Evolutionary conservation across 129 eudicot genomes (phyloP).

Genomic region (Glebionis coronaria): DNA sequence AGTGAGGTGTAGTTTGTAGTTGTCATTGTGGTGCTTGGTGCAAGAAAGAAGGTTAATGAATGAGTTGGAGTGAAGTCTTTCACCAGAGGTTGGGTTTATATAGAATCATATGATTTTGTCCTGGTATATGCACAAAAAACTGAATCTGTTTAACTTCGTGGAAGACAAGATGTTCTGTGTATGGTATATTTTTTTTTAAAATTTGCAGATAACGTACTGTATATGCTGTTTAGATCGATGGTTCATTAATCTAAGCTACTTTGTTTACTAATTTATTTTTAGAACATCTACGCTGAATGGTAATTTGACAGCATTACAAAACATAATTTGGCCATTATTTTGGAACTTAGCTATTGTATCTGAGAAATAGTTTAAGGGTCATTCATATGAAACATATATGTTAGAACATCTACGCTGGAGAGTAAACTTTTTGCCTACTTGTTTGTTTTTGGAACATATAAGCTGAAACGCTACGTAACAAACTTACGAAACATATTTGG

Average conservation of each 20-base stretch:
- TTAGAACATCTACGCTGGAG: too few relatives aligned
- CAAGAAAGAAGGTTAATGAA: neutral
- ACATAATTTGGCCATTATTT: too few relatives aligned
- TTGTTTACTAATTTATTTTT: neutral
- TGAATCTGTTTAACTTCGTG: conserved; percentile 6
- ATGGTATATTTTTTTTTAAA: neutral
- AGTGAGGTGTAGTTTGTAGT: conserved; percentile 4
- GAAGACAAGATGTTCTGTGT: conserved; percentile 17
- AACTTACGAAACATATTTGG: neutral
- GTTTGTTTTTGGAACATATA: neutral
- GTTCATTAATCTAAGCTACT: neutral
- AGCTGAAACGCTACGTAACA: neutral
- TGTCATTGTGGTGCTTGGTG: conserved; percentile 4
- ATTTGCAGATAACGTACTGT: neutral
- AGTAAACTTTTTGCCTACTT: neutral
- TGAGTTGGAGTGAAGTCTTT: neutral
- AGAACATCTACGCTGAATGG: neutral
- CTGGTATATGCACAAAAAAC: too few relatives aligned
- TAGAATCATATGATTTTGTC: neutral
- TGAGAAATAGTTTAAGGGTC: too few relatives aligned
- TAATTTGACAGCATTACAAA: too few relatives aligned
- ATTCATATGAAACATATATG: too few relatives aligned
- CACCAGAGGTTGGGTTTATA: neutral
- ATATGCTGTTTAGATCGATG: conserved; percentile 5
- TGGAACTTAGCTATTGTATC: too few relatives aligned